phyloP scores from a whole-genome alignment of 2,329 filamentous ascomycete genomes.

The Huntiella decipiens region DNA sequence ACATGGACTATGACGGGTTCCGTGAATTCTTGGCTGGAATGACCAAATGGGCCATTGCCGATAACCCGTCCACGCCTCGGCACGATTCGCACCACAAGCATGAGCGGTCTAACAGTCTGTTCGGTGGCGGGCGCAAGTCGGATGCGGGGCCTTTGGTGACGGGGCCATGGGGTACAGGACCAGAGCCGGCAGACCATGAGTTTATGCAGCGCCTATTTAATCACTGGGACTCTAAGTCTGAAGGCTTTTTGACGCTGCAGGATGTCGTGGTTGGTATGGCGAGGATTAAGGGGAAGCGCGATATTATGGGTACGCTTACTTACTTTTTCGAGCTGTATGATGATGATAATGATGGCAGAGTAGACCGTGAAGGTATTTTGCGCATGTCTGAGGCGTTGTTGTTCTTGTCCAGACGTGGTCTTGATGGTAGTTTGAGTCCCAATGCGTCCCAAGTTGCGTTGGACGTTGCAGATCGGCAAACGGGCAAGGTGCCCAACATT shows the following conservation, averaged over 20 bases:
- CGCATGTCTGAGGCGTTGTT: constrained; percentile 85
- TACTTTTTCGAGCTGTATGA: constrained; percentile 98
- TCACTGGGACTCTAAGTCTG: constrained; percentile 68
- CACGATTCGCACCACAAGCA: constrained; percentile 28
- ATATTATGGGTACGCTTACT: constrained; percentile 94
- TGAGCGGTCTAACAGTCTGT: constrained; percentile 37
- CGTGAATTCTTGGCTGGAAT: constrained; percentile 81
- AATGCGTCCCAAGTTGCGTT: constrained; percentile 23
- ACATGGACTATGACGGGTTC: constrained; percentile 97
- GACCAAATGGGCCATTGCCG: constrained; percentile 81
- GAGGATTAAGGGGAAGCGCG: constrained; percentile 75
- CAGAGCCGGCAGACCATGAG: constrained; percentile 74
- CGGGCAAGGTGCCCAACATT: constrained; percentile 17
- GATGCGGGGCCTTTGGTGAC: constrained; percentile 18
- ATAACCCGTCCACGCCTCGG: constrained; percentile 47
- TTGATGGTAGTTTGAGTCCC: constrained; percentile 56
- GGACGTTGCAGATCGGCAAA: constrained; percentile 16
- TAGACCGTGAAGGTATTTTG: constrained; percentile 87
- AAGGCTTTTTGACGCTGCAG: constrained; percentile 64
- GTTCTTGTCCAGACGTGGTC: constrained; percentile 75
- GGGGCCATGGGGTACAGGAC: constrained; percentile 36
- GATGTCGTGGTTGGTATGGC: constrained; percentile 85
- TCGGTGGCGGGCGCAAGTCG: constrained; percentile 33
- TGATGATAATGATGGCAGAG: constrained; percentile 73
- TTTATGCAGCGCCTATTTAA: constrained; percentile 77